These are phyloP conservation scores for Phenoliferia sp. DNA, from an alignment of 1,284 basidiomycete species.

Conservation along the genomic window DNA sequence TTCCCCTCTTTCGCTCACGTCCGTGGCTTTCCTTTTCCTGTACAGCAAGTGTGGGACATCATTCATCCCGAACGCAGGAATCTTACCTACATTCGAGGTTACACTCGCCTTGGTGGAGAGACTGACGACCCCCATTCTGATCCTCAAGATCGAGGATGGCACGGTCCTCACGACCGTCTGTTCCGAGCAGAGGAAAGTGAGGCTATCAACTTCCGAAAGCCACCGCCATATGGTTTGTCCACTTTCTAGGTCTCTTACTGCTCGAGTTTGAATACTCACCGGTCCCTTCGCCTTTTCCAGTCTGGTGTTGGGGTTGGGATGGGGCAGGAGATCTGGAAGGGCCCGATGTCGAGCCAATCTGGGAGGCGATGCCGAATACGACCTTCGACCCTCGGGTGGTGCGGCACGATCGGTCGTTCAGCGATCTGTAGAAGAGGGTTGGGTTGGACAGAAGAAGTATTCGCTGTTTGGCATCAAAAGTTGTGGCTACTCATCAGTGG, in stretches of 20 bases:
- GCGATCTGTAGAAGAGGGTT: conserved; percentile 10
- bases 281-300: conserved; percentile 46
- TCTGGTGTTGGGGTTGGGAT: conserved; percentile 99
- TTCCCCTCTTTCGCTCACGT: neutral
- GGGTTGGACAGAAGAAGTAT: neutral
- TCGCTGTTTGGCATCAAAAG: neutral
- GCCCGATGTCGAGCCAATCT: conserved; percentile 83
- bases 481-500: too few relatives aligned
- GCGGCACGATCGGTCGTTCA: conserved; percentile 59
- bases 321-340: conserved; percentile 86
- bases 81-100: conserved; percentile 86
- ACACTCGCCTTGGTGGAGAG: conserved; percentile 79
- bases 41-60: conserved; percentile 81
- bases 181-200: conserved; percentile 82
- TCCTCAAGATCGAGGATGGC: conserved; percentile 91
- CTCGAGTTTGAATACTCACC: too few relatives aligned
- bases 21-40: neutral
- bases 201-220: conserved; percentile 65
- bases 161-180: conserved; percentile 85
- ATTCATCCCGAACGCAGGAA: conserved; percentile 84
- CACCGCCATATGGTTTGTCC: conserved; percentile 76
- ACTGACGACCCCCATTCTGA: conserved; percentile 90
- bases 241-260: neutral
- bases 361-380: conserved; percentile 75
- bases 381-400: conserved; percentile 60